Conservation (phyloP, 768 basidiomycete species). For the Trametes maxima region DNA sequence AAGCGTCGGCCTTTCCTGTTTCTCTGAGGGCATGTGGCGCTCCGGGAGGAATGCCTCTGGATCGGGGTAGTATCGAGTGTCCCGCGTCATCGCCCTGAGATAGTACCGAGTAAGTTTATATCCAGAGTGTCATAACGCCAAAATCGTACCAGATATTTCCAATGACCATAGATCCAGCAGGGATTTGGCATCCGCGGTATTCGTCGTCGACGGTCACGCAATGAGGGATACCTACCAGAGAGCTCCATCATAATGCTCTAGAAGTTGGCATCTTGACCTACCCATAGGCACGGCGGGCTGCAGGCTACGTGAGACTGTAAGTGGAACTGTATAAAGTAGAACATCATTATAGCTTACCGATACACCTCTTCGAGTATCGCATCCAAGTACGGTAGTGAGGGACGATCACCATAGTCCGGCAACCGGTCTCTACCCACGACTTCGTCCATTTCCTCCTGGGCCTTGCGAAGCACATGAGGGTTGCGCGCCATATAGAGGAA, state of each 20-base stretch:
- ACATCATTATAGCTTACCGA: neutral
- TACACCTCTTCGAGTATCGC: slow-evolving; percentile 40
- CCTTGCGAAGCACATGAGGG: slow-evolving; percentile 39
- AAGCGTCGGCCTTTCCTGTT: neutral
- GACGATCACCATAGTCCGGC: slow-evolving; percentile 40
- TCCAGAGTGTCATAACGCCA: neutral
- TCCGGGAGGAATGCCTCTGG: slow-evolving; percentile 52
- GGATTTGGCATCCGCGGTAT: slow-evolving; percentile 32
- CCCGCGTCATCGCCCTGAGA: slow-evolving; percentile 30
- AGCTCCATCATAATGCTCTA: neutral
- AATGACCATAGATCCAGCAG: slow-evolving; percentile 29
- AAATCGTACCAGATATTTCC: slow-evolving; percentile 25
- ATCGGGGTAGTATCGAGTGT: slow-evolving; percentile 37
- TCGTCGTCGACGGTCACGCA: slow-evolving; percentile 23
- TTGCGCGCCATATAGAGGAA: slow-evolving; percentile 41
- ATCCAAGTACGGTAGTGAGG: slow-evolving; percentile 42
- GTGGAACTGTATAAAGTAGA: too few relatives aligned
- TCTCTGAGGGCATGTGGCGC: slow-evolving; percentile 35
- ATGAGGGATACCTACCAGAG: slow-evolving; percentile 27
- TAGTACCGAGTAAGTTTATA: neutral
- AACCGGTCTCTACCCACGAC: slow-evolving; percentile 42
- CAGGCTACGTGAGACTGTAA: neutral
- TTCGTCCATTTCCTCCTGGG: slow-evolving; percentile 44
- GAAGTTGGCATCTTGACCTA: neutral
- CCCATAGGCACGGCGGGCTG: slow-evolving; percentile 8